Base-by-base conservation (phyloP, 176 grass and related monocot species). In the Coix lacrymajobi region DNA sequence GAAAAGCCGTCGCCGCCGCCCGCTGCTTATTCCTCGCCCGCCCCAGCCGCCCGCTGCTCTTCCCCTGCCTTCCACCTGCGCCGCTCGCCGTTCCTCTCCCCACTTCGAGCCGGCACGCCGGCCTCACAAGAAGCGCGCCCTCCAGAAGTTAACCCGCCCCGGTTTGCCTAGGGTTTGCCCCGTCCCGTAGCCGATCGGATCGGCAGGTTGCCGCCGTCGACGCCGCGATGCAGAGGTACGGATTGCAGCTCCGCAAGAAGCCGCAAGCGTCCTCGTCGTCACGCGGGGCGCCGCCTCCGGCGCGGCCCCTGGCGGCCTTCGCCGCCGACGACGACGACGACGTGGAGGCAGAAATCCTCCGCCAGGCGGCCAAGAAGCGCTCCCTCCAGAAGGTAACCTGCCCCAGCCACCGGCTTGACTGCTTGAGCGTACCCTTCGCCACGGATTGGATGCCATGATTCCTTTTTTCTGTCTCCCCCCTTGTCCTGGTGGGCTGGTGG, bases 271-370 rank as follows among this genome's bases (percentile, higher is more conserved):
- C 89, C 75, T 89, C 90, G 33, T 90, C 87, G 63, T 83, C 71
- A 20, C 70, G 87, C 52, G 8, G n/a, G 2, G n/a, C 93, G 8
- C 78, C 49, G 62, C 88, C 86, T n/a, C 69, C 69, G 41, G 77
- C 75, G 34, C 81, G 81, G 61, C 83, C 91, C 6, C 83, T 94
- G n/a, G 60, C 88, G 12, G 91, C 90, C 20, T 95, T 95, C 77
- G 93, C 89, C 9, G 87, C 69, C 14, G 90, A 95, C 22, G 89
- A 87, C 14, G 96, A 95, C 13, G 91, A 95, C 14, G 96, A 95
- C 29, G 83, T 96, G 4, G 96, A 98, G 83, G 70, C 75, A 31
- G 93, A 98, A n/a, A 98, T 98, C 79, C 92, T 94, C 69, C 91
- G 93, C 20, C 91, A 99, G 54, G 85, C 89, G 10, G 76, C 89